phyloP scores from a whole-genome alignment of 1,284 basidiomycete species.

The Austroboletus novae-zelandiae region DNA sequence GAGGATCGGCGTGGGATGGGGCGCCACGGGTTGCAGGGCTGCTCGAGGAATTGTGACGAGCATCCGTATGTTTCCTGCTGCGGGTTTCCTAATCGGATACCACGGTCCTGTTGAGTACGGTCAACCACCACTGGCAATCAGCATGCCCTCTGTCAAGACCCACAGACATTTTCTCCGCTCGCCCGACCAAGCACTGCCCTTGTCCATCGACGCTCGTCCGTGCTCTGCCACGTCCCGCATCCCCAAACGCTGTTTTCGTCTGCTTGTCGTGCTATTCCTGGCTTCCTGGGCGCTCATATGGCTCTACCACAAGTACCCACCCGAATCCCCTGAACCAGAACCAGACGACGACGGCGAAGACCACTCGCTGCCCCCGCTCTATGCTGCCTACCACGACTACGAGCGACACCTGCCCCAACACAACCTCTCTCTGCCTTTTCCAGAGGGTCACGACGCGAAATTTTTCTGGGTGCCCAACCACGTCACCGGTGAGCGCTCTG shows the following conservation, averaged over 20 bases:
- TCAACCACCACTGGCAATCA: conserved; percentile 2
- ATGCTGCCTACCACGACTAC: conserved; percentile 42
- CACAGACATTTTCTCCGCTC: conserved; percentile 11
- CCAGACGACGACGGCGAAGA: conserved; percentile 1
- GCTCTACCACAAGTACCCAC: conserved; percentile 12
- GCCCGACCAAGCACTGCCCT: conserved; percentile 18
- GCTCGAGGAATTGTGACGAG: background rate
- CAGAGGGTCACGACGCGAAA: conserved; percentile 42
- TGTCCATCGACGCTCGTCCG: conserved; percentile 11
- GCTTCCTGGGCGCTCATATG: conserved; percentile 17
- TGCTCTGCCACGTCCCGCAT: conserved; percentile 1
- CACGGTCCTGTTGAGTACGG: background rate
- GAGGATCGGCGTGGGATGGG: background rate
- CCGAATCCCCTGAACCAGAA: background rate
- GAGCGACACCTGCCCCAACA: conserved; percentile 50
- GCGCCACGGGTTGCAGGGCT: background rate
- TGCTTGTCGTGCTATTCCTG: conserved; percentile 17
- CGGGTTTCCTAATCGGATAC: background rate
- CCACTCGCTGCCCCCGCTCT: conserved; percentile 42
- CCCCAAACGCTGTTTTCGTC: conserved; percentile 17
- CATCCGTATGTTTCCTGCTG: background rate
- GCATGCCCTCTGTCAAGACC: conserved; percentile 8
- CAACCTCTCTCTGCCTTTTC: conserved; percentile 37
- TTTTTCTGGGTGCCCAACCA: conserved; percentile 53
- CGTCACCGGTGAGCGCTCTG: conserved; percentile 34